These are phyloP conservation scores for Firmiana major DNA, from an alignment of 345 rosid species.

Conservation along the genomic window DNA sequence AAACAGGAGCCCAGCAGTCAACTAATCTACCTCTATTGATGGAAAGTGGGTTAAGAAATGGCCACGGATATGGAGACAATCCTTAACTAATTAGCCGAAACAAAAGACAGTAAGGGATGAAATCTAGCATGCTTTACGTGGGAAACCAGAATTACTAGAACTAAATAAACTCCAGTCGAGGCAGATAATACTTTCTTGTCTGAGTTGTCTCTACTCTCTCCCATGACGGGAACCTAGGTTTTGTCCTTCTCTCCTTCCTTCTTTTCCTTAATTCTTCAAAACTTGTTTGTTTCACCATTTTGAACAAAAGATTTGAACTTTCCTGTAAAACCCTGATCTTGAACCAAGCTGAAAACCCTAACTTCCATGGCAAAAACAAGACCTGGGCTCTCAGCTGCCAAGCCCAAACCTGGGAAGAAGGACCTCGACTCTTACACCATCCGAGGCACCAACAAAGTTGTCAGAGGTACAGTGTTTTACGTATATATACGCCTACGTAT, in stretches of 20 bases:
- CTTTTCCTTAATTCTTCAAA: background rate
- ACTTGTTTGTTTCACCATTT: slow-evolving; percentile 2
- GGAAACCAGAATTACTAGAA: too few relatives aligned
- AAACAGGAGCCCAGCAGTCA: background rate
- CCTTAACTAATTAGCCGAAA: background rate
- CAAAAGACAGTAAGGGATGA: background rate
- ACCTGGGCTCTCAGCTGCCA: slow-evolving; percentile 49
- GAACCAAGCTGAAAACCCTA: slow-evolving; percentile 13
- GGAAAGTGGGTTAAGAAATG: background rate
- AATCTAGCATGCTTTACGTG: background rate
- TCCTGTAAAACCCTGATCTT: background rate
- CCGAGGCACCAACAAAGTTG: slow-evolving; percentile 62
- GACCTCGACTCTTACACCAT: slow-evolving; percentile 63
- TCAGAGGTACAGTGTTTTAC: slow-evolving; percentile 39
- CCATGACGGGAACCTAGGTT: slow-evolving; percentile 33
- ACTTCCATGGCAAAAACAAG: slow-evolving; percentile 74
- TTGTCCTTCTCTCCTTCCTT: slow-evolving; percentile 1
- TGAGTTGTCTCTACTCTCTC: background rate
- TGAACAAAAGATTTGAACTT: background rate
- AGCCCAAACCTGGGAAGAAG: slow-evolving; percentile 42
- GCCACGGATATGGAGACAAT: background rate
- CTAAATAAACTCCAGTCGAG: background rate
- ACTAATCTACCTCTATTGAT: background rate
- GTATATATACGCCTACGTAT: background rate
- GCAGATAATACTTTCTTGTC: background rate